A percentile compares a stretch with the other conserved stretches of the same genome.
Evolutionary conservation across 176 grass and related monocot species (phyloP).

Genomic region (Zea luxurians): DNA sequence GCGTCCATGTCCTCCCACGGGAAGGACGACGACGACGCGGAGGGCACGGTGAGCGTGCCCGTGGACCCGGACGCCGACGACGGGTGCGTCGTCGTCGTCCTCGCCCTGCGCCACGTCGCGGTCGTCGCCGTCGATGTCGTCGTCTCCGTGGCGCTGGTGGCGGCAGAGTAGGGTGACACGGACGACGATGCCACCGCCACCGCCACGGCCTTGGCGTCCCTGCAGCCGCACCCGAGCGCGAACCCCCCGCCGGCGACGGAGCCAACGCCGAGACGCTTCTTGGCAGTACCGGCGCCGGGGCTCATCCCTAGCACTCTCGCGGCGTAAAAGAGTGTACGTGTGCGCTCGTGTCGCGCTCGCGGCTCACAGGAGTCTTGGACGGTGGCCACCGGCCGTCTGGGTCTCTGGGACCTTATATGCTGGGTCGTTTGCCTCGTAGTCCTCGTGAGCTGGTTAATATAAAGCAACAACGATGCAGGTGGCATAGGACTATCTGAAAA

Average conservation of each 20-base stretch:
- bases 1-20: constrained; percentile 31
- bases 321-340: not conserved
- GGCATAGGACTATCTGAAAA: too few species aligned
- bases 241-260: constrained; percentile 21
- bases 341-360: not conserved
- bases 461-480: constrained; percentile 9
- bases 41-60: constrained; percentile 54
- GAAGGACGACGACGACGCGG: constrained; percentile 59
- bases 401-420: constrained; percentile 30
- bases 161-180: constrained; percentile 38
- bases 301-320: constrained; percentile 21
- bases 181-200: constrained; percentile 28
- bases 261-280: constrained; percentile 40
- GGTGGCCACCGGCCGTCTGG: not conserved
- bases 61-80: constrained; percentile 43
- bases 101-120: constrained; percentile 33
- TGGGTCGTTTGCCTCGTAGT: not conserved
- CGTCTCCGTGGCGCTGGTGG: constrained; percentile 28
- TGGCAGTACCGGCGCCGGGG: constrained; percentile 22
- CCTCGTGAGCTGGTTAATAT: constrained; percentile 30
- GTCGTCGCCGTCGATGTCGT: constrained; percentile 42
- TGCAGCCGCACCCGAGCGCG: constrained; percentile 59
- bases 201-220: constrained; percentile 57
- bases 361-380: constrained; percentile 26
- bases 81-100: constrained; percentile 4